Conservation (phyloP, 768 basidiomycete genomes). For the Chalciporus chontae region DNA sequence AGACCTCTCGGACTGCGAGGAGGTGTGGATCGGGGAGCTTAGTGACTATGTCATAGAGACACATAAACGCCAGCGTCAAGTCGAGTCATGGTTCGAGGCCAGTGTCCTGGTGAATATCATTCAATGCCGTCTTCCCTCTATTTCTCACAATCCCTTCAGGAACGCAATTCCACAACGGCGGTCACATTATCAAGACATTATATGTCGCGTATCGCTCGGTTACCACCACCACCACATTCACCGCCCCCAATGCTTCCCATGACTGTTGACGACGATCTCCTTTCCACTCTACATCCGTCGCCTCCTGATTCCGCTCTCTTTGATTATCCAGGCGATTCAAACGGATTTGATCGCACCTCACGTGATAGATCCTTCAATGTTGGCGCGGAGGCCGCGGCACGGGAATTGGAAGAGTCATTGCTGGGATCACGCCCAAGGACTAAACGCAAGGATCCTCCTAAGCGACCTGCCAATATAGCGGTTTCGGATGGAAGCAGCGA, state of each 20-base stretch:
- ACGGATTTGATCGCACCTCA: constrained; percentile 21
- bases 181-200: constrained; percentile 36
- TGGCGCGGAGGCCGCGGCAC: constrained; percentile 53
- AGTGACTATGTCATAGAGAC: constrained; percentile 68
- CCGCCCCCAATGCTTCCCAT: constrained; percentile 30
- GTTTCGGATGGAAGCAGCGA: constrained; percentile 62
- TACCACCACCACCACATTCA: constrained; percentile 41
- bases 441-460: constrained; percentile 46
- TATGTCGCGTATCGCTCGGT: constrained; percentile 41
- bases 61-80: constrained; percentile 66
- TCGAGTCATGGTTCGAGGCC: constrained; percentile 71
- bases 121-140: background rate
- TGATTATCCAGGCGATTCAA: constrained; percentile 27
- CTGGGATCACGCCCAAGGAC: constrained; percentile 36
- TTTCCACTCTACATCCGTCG: constrained; percentile 35
- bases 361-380: constrained; percentile 20
- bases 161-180: constrained; percentile 65
- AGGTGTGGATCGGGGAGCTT: constrained; percentile 71
- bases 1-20: constrained; percentile 78
- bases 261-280: constrained; percentile 33
- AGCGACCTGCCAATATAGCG: constrained; percentile 47
- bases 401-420: constrained; percentile 54
- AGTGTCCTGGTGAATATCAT: constrained; percentile 51
- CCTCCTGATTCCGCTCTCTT: constrained; percentile 32
- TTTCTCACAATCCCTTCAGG: constrained; percentile 40